Percentiles rank a stretch among this genome's conserved stretches.
These are phyloP conservation scores for Chamaecrista fasciculata DNA, from an alignment of 306 rosid genomes.

Conservation along the genomic window DNA sequence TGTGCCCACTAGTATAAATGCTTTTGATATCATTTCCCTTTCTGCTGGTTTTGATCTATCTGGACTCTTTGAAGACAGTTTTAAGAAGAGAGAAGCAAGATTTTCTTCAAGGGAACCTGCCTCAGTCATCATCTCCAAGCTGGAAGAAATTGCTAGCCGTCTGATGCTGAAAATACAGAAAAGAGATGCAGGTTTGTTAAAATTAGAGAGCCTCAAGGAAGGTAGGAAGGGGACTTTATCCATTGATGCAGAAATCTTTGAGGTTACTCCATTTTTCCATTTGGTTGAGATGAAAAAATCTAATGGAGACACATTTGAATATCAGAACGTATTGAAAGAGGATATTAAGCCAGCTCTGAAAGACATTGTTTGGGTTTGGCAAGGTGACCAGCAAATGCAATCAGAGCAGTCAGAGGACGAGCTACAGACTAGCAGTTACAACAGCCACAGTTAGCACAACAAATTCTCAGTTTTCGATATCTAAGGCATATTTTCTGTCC, in stretches of 20 bases:
- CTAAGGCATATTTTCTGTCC: background rate
- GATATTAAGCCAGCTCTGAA: conserved; percentile 53
- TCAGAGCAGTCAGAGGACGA: conserved; percentile 29
- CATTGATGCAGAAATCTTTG: conserved; percentile 50
- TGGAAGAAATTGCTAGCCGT: conserved; percentile 37
- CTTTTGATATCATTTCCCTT: conserved; percentile 55
- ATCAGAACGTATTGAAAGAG: conserved; percentile 39
- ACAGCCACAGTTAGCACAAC: conserved; percentile 3
- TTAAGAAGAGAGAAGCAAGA: conserved; percentile 37
- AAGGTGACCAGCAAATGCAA: conserved; percentile 40
- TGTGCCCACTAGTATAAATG: conserved; percentile 41
- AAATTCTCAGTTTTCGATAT: background rate
- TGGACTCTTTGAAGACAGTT: conserved; percentile 44
- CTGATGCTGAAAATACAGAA: conserved; percentile 47
- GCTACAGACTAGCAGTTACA: conserved; percentile 29
- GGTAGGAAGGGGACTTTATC: conserved; percentile 47
- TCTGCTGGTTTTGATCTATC: conserved; percentile 43
- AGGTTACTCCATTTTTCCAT: conserved; percentile 41
- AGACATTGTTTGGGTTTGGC: conserved; percentile 61
- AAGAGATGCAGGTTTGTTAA: conserved; percentile 45
- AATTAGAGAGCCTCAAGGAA: conserved; percentile 35
- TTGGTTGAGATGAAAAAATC: conserved; percentile 58
- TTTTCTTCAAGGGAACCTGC: conserved; percentile 52
- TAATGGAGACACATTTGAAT: conserved; percentile 55
- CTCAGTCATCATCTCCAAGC: conserved; percentile 36